phyloP scores from a whole-genome alignment of 257 asterid species.

The Echium plantagineum region DNA sequence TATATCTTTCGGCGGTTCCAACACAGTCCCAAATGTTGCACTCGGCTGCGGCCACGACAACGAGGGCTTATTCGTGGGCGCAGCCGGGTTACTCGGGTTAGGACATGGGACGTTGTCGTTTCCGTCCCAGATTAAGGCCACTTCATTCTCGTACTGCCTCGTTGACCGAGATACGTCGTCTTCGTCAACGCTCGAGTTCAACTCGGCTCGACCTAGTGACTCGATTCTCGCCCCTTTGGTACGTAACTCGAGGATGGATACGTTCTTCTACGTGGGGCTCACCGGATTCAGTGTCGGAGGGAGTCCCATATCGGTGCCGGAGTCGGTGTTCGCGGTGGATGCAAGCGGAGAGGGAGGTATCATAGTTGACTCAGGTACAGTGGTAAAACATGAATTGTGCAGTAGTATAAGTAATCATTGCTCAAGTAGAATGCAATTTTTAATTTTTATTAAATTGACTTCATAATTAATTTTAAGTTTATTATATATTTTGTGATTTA shows the following conservation, averaged over 20 bases:
- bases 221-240: conserved; percentile 47
- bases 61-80: conserved; percentile 45
- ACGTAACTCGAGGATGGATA: conserved; percentile 18
- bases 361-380: conserved; percentile 37
- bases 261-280: conserved; percentile 49
- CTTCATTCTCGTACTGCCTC: conserved; percentile 67
- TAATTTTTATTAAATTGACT: too few relatives aligned
- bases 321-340: conserved; percentile 26
- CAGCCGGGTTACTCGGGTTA: conserved; percentile 62
- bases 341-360: conserved; percentile 64
- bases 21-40: conserved; percentile 31
- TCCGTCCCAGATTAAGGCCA: conserved; percentile 49
- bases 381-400: too few relatives aligned
- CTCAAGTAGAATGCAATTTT: too few relatives aligned
- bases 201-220: conserved; percentile 47
- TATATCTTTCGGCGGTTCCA: conserved; percentile 43
- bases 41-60: conserved; percentile 77
- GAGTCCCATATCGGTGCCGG: conserved; percentile 18
- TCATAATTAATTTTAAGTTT: too few relatives aligned
- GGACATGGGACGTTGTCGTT: conserved; percentile 59
- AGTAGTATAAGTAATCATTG: too few relatives aligned
- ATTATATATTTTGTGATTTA: too few relatives aligned
- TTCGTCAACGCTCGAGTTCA: conserved; percentile 60
- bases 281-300: conserved; percentile 67
- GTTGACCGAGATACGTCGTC: conserved; percentile 60